Evolutionary conservation across 2,329 filamentous ascomycete species (phyloP).

Genomic region (Trichoderma lentiforme): DNA sequence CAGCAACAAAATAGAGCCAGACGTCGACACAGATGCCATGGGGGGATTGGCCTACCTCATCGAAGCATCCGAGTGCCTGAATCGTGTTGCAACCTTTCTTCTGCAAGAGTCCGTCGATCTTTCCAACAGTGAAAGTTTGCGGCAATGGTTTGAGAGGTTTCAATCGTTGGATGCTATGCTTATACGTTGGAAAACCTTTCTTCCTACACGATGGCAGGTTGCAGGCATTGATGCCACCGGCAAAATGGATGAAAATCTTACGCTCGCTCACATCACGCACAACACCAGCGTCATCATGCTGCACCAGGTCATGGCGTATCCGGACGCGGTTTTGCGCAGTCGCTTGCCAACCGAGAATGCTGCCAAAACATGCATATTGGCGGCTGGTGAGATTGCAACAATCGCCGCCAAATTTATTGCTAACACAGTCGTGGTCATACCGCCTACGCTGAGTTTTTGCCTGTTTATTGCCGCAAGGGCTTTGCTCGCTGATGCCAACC

Average conservation of each 20-base stretch:
- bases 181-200: slow-evolving; percentile 45
- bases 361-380: slow-evolving; percentile 16
- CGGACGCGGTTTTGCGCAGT: slow-evolving; percentile 11
- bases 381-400: slow-evolving; percentile 18
- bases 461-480: slow-evolving; percentile 18
- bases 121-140: slow-evolving; percentile 34
- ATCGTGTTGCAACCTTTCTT: slow-evolving; percentile 41
- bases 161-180: slow-evolving; percentile 43
- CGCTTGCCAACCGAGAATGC: slow-evolving; percentile 14
- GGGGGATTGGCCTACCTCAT: slow-evolving; percentile 44
- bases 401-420: slow-evolving; percentile 17
- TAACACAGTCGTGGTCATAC: slow-evolving; percentile 8
- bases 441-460: slow-evolving; percentile 12
- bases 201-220: slow-evolving; percentile 42
- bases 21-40: slow-evolving; percentile 21
- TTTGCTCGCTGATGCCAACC: slow-evolving; percentile 18
- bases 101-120: slow-evolving; percentile 40
- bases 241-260: slow-evolving; percentile 43
- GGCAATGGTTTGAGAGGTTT: slow-evolving; percentile 43
- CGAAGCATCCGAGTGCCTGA: slow-evolving; percentile 44
- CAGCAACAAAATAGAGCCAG: slow-evolving; percentile 9
- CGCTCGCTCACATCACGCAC: slow-evolving; percentile 27
- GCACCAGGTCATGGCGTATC: slow-evolving; percentile 26
- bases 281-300: slow-evolving; percentile 27
- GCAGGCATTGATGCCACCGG: slow-evolving; percentile 35